Percentiles rank a stretch among this genome's conserved stretches.
Evolutionary conservation across 768 basidiomycete species (phyloP).

Genomic region (Pisolithus tinctorius): DNA sequence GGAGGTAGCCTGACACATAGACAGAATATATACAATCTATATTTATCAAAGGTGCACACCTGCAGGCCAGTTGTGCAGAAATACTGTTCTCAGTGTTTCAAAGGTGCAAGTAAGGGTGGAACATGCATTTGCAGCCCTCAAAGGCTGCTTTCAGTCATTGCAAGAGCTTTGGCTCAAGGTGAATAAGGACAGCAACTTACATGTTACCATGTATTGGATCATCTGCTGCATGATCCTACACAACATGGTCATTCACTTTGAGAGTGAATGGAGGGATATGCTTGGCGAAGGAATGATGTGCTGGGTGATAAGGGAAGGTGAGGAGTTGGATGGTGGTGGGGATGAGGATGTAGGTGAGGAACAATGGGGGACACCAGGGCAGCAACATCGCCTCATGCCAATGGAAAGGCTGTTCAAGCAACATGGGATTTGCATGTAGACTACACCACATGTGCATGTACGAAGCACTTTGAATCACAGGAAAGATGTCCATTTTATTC

Average conservation of each 20-base stretch:
- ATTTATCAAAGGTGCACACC: background rate
- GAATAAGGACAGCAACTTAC: background rate
- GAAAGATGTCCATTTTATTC: background rate
- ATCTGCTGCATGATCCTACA: constrained; percentile 1
- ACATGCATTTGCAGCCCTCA: constrained; percentile 2
- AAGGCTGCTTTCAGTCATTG: constrained; percentile 1
- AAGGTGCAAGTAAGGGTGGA: constrained; percentile 1
- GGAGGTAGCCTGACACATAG: background rate
- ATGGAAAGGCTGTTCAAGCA: too few relatives aligned
- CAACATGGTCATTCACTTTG: background rate
- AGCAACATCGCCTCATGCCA: too few relatives aligned
- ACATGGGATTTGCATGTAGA: too few relatives aligned
- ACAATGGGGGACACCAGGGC: too few relatives aligned
- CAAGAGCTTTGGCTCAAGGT: background rate
- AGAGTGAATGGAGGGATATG: background rate
- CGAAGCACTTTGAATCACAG: too few relatives aligned
- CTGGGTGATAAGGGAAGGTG: background rate
- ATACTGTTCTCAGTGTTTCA: background rate
- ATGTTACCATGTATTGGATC: background rate
- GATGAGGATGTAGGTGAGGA: too few relatives aligned
- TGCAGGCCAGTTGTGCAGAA: too few relatives aligned
- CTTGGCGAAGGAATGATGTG: background rate
- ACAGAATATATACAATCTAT: background rate
- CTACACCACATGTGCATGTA: too few relatives aligned
- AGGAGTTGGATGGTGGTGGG: too few relatives aligned